These are phyloP conservation scores for Tylopilus felleus DNA, from an alignment of 768 basidiomycete species.

Conservation along the genomic window DNA sequence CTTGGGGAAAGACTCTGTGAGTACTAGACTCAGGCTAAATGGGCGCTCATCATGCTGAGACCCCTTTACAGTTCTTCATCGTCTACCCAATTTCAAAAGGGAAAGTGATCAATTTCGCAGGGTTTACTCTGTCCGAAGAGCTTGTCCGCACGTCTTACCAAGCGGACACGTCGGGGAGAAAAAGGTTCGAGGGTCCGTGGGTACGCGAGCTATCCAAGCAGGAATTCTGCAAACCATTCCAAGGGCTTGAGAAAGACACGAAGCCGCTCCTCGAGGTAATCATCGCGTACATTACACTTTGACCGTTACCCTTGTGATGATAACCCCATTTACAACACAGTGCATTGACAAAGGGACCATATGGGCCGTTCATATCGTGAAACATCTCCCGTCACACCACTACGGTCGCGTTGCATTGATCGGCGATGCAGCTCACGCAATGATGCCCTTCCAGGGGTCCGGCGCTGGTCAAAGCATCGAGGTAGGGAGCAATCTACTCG, in stretches of 20 bases:
- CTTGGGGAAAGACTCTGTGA: too few species aligned
- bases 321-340: constrained; percentile 38
- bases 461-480: constrained; percentile 46
- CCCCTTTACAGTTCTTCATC: constrained; percentile 48
- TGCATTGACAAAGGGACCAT: constrained; percentile 49
- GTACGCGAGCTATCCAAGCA: constrained; percentile 42
- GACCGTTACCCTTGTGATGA: neutral
- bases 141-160: constrained; percentile 46
- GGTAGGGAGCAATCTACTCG: constrained; percentile 26
- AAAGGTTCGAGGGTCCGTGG: constrained; percentile 39
- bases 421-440: constrained; percentile 43
- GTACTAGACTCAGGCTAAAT: too few species aligned
- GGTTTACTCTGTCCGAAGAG: constrained; percentile 48
- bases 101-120: constrained; percentile 59
- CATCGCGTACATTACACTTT: constrained; percentile 8
- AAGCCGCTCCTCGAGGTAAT: constrained; percentile 51
- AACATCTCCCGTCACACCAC: constrained; percentile 48
- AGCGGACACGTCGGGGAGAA: constrained; percentile 8
- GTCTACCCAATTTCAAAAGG: constrained; percentile 61
- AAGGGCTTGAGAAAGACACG: constrained; percentile 58
- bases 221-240: constrained; percentile 45
- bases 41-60: too few species aligned
- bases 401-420: constrained; percentile 50
- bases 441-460: constrained; percentile 42
- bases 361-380: constrained; percentile 62